Evolutionary conservation across 2,329 filamentous ascomycete genomes (phyloP), one percentile per base, ranked within the genome.

Genomic region (Diaporthe nobilis): DNA sequence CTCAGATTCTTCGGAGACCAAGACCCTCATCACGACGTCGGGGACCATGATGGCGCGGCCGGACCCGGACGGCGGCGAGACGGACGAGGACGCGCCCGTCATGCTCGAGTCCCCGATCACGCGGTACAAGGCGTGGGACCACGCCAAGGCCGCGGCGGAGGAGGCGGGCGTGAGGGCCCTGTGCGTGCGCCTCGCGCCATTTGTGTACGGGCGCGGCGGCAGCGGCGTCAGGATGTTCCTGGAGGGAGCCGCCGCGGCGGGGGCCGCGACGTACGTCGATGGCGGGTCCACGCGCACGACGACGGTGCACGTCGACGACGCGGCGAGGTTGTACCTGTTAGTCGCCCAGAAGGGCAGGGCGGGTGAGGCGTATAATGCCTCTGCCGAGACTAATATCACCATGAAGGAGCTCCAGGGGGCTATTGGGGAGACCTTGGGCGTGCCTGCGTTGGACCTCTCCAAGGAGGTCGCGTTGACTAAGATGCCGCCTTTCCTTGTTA

Each of bases 201-300:
- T 81, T 37, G 86, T 88, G 0, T 87, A 88, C 77, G 87, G 87
- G 3, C 82, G 81, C 17, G 85, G 83, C 1, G 85, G 83, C 13
- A 84, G 82, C 74, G 83, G 83, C 37, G 80, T 86, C 34, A 68
- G 74, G n/a, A 77, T 83, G 72, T 81, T 85, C 73, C 82, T 85
- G 79, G 25, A 76, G 15, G 77, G 80, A 6, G 82, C 81, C 13
- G 81, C 78, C 1, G 60, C 47, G 6, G 28, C 60, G 1, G 60
- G 60, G 13, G 37, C 25, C 7, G 71, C 71, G 22, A 22, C 39
- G 2, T 73, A 57, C 25, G 51, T 78, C 8, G 65, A 65, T 20
- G 77, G 68, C 20, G 77, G 77, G 20, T 25, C 37, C 3, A 71
- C 49, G 28, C 63, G 49, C 57, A 78, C 73, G 31, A 75, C 77